Evolutionary conservation across 768 basidiomycete genomes (phyloP), one percentile per base, ranked within the genome.

Genomic region (Mycena amicta): DNA sequence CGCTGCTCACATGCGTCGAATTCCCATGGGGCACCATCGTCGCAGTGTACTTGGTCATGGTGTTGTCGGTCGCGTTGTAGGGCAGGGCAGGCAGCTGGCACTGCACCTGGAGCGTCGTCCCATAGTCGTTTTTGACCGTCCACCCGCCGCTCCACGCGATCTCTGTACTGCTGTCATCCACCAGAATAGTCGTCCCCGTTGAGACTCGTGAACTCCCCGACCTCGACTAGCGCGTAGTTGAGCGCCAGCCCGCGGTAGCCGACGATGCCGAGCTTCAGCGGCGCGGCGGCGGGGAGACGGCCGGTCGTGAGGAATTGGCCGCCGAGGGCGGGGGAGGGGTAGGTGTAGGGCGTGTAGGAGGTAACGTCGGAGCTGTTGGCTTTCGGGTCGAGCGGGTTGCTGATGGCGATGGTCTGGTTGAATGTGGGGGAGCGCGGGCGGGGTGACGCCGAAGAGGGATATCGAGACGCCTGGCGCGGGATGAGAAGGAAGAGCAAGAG

Each of bases 111-210:
- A 45, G 13, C 50, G 33, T 27, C 30, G 23, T 45, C 18, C 27
- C 20, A 43, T 43, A 43, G 12, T 11, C 41, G 12, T 43, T n/a
- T n/a, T n/a, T n/a, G n/a, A n/a, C n/a, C n/a, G n/a, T n/a, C n/a
- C n/a, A n/a, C n/a, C n/a, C n/a, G 26, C 28, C 50, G 12, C 12
- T 12, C 61, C 61, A 62, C 13, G 39, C 25, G 15, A 62, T 62
- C 33, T 62, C 61, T 3, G 31, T 4, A 37, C 53, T 62, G 4
- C 40, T 40, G 25, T 62, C 61, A 28, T 62, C 61, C 2, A 62
- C 61, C 16, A 62, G 37, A 18, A 62, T 62, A 12, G 57, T 62
- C 27, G 58, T 56, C 11, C 61, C 61, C 13, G 16, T n/a, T 22
- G 11, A 62, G 43, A 27, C 15, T 15, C 3, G 61, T 62, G 27